A percentile compares a stretch with the other conserved stretches of the same genome.
Conservation (phyloP, 768 basidiomycete genomes). For the Hericium rajendrae region DNA sequence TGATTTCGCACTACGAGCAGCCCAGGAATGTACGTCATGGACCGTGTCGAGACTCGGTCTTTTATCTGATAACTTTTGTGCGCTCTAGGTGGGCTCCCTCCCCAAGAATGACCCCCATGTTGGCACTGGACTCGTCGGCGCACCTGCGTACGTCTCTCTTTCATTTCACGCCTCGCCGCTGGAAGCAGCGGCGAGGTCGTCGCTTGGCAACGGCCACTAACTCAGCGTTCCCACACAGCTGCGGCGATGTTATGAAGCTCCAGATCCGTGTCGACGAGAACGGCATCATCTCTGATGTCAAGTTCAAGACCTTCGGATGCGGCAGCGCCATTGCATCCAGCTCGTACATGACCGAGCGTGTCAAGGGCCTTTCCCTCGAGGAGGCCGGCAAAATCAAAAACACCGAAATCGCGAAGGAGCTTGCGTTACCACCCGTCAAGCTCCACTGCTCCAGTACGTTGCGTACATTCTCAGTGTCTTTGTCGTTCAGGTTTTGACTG, state of each 20-base stretch:
- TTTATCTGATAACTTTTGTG: slow-evolving; percentile 51
- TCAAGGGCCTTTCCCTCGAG: slow-evolving; percentile 88
- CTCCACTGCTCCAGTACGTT: slow-evolving; percentile 84
- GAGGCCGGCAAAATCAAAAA: slow-evolving; percentile 96
- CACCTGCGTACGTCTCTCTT: slow-evolving; percentile 68
- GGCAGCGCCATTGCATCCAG: slow-evolving; percentile 97
- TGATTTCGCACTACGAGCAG: slow-evolving; percentile 94
- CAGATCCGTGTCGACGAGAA: slow-evolving; percentile 95
- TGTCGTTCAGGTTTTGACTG: background rate
- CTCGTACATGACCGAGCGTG: slow-evolving; percentile 98
- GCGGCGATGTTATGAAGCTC: slow-evolving; percentile 98
- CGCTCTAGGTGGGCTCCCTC: slow-evolving; percentile 81
- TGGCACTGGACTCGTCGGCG: slow-evolving; percentile 95
- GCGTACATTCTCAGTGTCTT: slow-evolving; percentile 4
- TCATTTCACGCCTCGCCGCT: background rate
- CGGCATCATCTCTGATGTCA: slow-evolving; percentile 94
- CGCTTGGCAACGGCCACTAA: slow-evolving; percentile 5
- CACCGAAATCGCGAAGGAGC: slow-evolving; percentile 97
- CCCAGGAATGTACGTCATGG: slow-evolving; percentile 78
- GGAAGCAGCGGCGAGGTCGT: background rate
- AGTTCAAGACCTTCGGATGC: slow-evolving; percentile 99
- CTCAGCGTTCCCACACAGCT: slow-evolving; percentile 35
- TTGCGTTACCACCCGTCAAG: slow-evolving; percentile 93
- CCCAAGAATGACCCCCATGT: slow-evolving; percentile 88
- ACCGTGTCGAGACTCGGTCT: slow-evolving; percentile 7